Evolutionary conservation across 768 basidiomycete species (phyloP).

Genomic region (Suillus luteus): DNA sequence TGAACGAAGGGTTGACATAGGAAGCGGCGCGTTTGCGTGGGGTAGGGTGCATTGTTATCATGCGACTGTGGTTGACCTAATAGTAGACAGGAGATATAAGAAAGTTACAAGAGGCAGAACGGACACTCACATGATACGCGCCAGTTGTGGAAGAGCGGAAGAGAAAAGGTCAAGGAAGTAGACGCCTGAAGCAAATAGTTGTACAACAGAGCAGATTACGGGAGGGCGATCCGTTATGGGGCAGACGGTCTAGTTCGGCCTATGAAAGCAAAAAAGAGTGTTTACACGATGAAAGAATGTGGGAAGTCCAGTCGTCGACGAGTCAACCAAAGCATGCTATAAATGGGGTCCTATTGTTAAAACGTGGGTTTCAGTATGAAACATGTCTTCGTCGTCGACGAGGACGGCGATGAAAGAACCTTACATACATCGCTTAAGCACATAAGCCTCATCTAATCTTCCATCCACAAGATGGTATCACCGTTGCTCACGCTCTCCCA

Average conservation of each 20-base stretch:
- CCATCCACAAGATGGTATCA: neutral
- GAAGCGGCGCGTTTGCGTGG: conserved; percentile 21
- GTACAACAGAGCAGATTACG: conserved; percentile 19
- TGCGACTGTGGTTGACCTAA: conserved; percentile 12
- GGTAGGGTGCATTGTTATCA: too few species aligned
- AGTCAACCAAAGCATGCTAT: too few species aligned
- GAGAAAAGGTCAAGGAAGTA: neutral
- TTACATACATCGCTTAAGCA: too few species aligned
- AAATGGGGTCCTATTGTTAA: too few species aligned
- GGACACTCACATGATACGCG: conserved; percentile 25
- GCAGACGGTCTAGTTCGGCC: neutral
- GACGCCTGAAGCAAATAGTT: conserved; percentile 17
- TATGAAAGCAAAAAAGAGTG: neutral
- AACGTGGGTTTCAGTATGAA: too few species aligned
- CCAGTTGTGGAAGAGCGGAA: conserved; percentile 7
- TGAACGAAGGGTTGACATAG: neutral
- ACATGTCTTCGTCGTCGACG: too few species aligned
- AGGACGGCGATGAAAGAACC: too few species aligned
- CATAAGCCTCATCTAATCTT: neutral
- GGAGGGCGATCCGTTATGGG: conserved; percentile 5
- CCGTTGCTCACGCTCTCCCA: conserved; percentile 2
- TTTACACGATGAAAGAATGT: neutral
- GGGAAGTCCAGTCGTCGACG: too few species aligned
- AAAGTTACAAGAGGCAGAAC: conserved; percentile 7
- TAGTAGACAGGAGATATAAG: conserved; percentile 4